Conservation (phyloP, 352 stramenopile genomes). For the Phytophthora foliorum region DNA sequence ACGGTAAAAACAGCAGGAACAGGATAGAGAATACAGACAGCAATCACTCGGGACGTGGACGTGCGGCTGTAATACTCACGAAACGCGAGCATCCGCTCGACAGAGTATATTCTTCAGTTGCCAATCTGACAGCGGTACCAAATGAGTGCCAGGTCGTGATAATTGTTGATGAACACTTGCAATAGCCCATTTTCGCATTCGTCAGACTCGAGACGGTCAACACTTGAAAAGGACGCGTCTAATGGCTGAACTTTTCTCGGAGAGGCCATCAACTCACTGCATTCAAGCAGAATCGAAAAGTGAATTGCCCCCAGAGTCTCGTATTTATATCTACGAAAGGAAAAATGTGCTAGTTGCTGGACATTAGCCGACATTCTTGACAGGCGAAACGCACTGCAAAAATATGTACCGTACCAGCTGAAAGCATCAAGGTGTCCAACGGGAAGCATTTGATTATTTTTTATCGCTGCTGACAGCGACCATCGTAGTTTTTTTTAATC, state of each 20-base stretch:
- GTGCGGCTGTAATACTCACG: constrained; percentile 5
- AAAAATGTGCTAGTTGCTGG: neutral
- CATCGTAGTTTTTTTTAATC: no score
- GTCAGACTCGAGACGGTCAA: no score
- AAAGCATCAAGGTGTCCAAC: no score
- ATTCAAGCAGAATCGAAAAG: neutral
- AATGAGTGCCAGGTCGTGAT: neutral
- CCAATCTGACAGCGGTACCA: constrained; percentile 14
- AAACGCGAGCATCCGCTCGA: constrained; percentile 16
- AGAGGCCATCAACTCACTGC: neutral
- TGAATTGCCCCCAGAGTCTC: neutral
- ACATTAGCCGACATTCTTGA: no score
- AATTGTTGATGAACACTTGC: constrained; percentile 2
- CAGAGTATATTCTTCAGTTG: neutral
- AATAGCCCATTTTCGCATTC: neutral
- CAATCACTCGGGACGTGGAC: neutral
- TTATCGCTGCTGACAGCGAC: no score
- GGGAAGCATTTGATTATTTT: no score
- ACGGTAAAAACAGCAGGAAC: constrained; percentile 2
- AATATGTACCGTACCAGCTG: no score
- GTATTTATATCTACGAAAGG: neutral
- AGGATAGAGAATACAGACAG: constrained; percentile 7
- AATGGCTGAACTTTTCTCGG: neutral
- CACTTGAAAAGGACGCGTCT: neutral
- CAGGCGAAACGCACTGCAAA: no score